Percentiles rank a stretch among this genome's conserved stretches.
Evolutionary conservation across 2,329 filamentous ascomycete species (phyloP).

Genomic region (Beauveria caledonica): DNA sequence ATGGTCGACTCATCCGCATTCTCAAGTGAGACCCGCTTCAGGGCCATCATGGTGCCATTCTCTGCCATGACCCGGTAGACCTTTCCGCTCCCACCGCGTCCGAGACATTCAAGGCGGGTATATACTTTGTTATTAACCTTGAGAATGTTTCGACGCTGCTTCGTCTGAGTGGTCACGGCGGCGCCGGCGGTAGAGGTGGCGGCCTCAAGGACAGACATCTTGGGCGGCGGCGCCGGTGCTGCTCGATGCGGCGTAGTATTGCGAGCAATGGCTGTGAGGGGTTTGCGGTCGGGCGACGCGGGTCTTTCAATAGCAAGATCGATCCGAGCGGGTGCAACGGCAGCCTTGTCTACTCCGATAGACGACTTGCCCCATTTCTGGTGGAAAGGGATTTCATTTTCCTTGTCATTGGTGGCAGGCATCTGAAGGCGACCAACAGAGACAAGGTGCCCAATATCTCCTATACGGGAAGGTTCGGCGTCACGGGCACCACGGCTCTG

Average conservation of each 20-base stretch:
- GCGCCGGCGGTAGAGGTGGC: constrained; percentile 79
- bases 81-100: constrained; percentile 84
- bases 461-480: constrained; percentile 11
- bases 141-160: constrained; percentile 74
- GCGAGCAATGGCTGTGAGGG: constrained; percentile 40
- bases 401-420: constrained; percentile 65
- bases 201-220: constrained; percentile 93
- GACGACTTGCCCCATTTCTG: constrained; percentile 56
- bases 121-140: constrained; percentile 88
- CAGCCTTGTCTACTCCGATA: constrained; percentile 46
- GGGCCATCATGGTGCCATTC: constrained; percentile 88
- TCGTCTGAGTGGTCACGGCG: constrained; percentile 61
- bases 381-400: constrained; percentile 69
- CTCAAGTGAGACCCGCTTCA: constrained; percentile 88
- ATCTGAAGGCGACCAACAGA: constrained; percentile 38
- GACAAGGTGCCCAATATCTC: constrained; percentile 14
- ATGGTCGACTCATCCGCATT: constrained; percentile 80
- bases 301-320: constrained; percentile 32
- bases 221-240: constrained; percentile 77
- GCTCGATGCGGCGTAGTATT: constrained; percentile 68
- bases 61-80: constrained; percentile 97
- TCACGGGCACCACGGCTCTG: constrained; percentile 5
- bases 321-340: constrained; percentile 40
- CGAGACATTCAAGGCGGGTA: constrained; percentile 81
- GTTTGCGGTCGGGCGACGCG: constrained; percentile 47